Percentiles rank a stretch among this genome's conserved stretches.
Evolutionary conservation across 208 protist genomes (phyloP).

Genomic region (Leishmania martiniquensis): DNA sequence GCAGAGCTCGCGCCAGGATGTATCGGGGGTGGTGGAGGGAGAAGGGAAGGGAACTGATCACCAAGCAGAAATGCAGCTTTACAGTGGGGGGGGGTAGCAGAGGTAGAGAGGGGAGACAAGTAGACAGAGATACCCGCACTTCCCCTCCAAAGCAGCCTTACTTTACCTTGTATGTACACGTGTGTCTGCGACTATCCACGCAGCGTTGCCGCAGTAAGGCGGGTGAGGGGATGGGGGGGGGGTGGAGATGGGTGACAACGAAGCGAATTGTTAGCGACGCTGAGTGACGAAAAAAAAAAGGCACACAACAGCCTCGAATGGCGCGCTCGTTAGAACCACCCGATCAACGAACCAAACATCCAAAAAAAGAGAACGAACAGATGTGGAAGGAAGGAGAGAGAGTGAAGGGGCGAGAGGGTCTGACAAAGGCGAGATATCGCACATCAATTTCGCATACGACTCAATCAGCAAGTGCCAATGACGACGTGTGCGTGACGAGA

Average conservation of each 20-base stretch:
- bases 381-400: no score
- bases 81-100: not conserved
- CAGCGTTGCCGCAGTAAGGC: not conserved
- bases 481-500: not conserved
- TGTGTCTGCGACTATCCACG: not conserved
- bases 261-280: not conserved
- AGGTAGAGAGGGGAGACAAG: not conserved
- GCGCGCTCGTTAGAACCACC: no score
- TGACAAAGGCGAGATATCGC: no score
- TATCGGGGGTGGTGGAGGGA: no score
- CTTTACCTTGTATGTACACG: not conserved
- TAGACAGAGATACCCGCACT: not conserved
- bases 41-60: not conserved
- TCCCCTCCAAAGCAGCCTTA: not conserved
- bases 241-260: not conserved
- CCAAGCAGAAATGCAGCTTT: not conserved
- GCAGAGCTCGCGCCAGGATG: not conserved
- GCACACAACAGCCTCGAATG: not conserved
- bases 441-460: no score
- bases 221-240: no score
- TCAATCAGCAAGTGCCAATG: no score
- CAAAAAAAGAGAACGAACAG: no score
- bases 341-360: no score
- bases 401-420: no score
- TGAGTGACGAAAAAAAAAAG: not conserved